Evolutionary conservation across 2,329 filamentous ascomycete genomes (phyloP).

Genomic region (Apiospora aurea): DNA sequence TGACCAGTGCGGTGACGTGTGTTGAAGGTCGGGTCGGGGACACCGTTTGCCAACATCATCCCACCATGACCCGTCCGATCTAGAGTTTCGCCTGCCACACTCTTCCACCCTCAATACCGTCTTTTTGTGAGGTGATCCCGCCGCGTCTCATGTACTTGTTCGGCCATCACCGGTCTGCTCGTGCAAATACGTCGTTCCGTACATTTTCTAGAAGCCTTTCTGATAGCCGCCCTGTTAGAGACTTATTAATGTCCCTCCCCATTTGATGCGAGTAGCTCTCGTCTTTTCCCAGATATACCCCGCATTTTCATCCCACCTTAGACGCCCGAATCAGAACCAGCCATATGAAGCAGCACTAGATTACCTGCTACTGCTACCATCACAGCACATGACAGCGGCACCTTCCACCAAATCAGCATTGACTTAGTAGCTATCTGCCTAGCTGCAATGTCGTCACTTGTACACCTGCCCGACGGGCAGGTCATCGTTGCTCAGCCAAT

Average conservation of each 20-base stretch:
- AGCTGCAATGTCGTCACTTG: slow-evolving; percentile 43
- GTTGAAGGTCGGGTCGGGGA: slow-evolving; percentile 5
- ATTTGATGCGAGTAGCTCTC: neutral
- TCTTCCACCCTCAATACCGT: neutral
- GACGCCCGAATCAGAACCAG: neutral
- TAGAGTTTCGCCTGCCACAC: slow-evolving; percentile 3
- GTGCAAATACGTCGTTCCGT: slow-evolving; percentile 10
- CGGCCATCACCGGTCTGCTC: slow-evolving; percentile 10
- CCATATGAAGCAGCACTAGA: slow-evolving; percentile 6
- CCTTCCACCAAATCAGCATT: neutral
- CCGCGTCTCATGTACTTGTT: neutral
- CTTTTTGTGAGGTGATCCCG: slow-evolving; percentile 3
- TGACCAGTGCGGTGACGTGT: slow-evolving; percentile 9
- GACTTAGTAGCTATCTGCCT: neutral
- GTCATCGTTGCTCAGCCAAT: slow-evolving; percentile 82
- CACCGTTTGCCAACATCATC: slow-evolving; percentile 25
- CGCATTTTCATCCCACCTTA: slow-evolving; percentile 17
- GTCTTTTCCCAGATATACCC: neutral
- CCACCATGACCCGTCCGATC: slow-evolving; percentile 24
- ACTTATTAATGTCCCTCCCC: slow-evolving; percentile 14
- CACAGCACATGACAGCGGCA: slow-evolving; percentile 4
- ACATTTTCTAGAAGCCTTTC: slow-evolving; percentile 4
- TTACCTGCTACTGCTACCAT: neutral
- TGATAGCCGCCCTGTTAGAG: neutral
- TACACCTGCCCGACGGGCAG: slow-evolving; percentile 88